These are phyloP conservation scores for Trichosporon sp. DNA, from an alignment of 1,284 basidiomycete genomes.

Conservation along the genomic window DNA sequence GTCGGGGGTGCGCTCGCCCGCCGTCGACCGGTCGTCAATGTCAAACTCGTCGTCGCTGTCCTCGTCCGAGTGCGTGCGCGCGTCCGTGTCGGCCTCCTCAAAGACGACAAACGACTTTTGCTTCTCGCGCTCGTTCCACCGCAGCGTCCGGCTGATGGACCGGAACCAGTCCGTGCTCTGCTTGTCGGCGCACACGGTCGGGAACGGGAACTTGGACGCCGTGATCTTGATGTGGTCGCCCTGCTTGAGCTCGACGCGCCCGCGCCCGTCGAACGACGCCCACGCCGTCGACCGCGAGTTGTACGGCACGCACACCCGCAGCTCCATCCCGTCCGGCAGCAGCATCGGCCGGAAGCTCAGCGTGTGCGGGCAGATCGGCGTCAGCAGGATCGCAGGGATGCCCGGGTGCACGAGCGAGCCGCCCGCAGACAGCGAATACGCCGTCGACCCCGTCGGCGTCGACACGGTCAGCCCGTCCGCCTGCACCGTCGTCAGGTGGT, in stretches of 20 bases:
- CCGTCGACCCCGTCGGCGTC: slow-evolving; percentile 96
- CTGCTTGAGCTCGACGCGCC: slow-evolving; percentile 92
- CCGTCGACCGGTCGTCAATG: slow-evolving; percentile 68
- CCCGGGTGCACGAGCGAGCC: slow-evolving; percentile 97
- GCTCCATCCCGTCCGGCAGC: slow-evolving; percentile 95
- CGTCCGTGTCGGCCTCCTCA: slow-evolving; percentile 60
- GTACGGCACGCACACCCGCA: slow-evolving; percentile 96
- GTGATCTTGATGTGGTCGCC: slow-evolving; percentile 99
- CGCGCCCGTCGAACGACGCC: slow-evolving; percentile 97
- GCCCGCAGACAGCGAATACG: slow-evolving; percentile 97
- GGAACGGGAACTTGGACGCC: slow-evolving; percentile 97
- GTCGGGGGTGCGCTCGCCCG: slow-evolving; percentile 28
- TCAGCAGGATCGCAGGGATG: slow-evolving; percentile 93
- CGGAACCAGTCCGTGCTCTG: slow-evolving; percentile 99
- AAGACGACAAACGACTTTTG: slow-evolving; percentile 98
- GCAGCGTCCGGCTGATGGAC: slow-evolving; percentile 88
- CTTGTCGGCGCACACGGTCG: slow-evolving; percentile 95
- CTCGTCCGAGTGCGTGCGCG: slow-evolving; percentile 4
- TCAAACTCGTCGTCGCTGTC: slow-evolving; percentile 72
- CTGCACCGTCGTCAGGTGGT: slow-evolving; percentile 98
- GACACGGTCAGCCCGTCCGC: slow-evolving; percentile 95
- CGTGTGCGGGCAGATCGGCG: slow-evolving; percentile 97
- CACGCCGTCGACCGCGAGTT: slow-evolving; percentile 97
- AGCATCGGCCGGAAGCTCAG: slow-evolving; percentile 98
- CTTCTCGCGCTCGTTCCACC: slow-evolving; percentile 96